Base-by-base conservation (phyloP, 805 yeast species). In the Pichia rugopelliculosa region DNA sequence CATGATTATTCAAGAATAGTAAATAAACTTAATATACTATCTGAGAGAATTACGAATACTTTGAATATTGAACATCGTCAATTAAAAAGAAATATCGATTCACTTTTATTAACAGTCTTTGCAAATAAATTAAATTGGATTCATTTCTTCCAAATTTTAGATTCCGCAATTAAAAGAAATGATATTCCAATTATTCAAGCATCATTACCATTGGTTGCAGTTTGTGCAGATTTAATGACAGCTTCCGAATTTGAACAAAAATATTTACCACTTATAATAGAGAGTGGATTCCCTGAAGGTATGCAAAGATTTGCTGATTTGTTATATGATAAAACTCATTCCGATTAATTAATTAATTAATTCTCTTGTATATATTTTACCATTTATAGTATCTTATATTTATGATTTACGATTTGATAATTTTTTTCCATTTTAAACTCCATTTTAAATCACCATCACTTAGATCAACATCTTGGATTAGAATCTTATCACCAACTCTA, bases 351-450 rank as follows among this genome's bases (percentile, higher is more conserved):
- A 3, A 5, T 15, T 8, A 3, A 5, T 15, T 23, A 13, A 36
- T 11, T 12, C 8, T 10, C 39, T 21, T 37, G 37, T 44, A 36
- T 46, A 42, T 42, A 43, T 23, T 6, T 27, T 24, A 8, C 21
- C 20, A 22, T 22, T 33, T 26, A n/a, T 25, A 22, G 34, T 5
- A n/a, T 6, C 10, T 6, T 2, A 15, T 3, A 3, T 30, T 30
- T n/a, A 20, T 33, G 34, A n/a, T 24, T 39, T 39, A 45, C 17
- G 45, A 41, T 13, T 25, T 17, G 10, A 45, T 37, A 11, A 55
- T 11, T 38, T 56, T 56, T 30, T 46, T 40, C 59, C 59, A 56
- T 33, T 53, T 41, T 27, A 47, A 46, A 34, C 46, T 53, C 50
- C 56, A 51, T 20, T 40, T 40, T 10, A 53, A 33, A 11, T 39